Evolutionary conservation across 192 early-diverging fungal species (phyloP), one percentile per base, ranked within the genome.

Genomic region (Radiomyces spectabilis): DNA sequence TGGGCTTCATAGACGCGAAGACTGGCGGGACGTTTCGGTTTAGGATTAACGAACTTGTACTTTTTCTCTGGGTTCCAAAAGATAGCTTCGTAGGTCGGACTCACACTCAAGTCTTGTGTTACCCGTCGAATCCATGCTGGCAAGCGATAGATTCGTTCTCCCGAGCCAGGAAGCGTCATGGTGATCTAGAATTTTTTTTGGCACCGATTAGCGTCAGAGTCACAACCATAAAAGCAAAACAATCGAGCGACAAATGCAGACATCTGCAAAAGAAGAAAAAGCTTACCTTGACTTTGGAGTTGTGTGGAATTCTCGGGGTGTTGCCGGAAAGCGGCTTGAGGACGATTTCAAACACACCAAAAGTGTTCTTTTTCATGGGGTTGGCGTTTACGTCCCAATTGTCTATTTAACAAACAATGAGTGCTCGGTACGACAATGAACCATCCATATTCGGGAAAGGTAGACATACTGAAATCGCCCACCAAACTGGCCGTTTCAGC

Each of bases 1-100:
- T 98, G 95, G 4, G 94, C 85, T 66, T 98, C 95, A 69, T 98
- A 98, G 55, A 98, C 85, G 38, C 88, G 76, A 29, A 93, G 66
- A 43, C 75, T 71, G 6, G 49, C 53, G 1, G 89, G 87, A 31
- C 79, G 81, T 33, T 77, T 68, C 21, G 89, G 92, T 5, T 69
- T 56, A 62, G 73, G 71, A 81, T 97, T 72, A 63, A 91, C 91
- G 75, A 86, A 89, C 13, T 60, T 51, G 62, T 96, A 96, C 42
- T 72, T 65, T 25, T 86, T 54, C 16, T 77, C 71, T 38, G 95
- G 95, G 67, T 98, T 88, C 91, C 92, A 98, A 73, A 94, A 98
- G 18, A 94, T 80, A 22, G 83, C 86, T 31, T 98, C 92, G 67
- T 96, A 95, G n/a, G 79, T 74, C 5, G 87, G 83, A 63, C 83